A percentile compares a stretch with the other conserved stretches of the same genome.
Evolutionary conservation across 805 yeast genomes (phyloP).

Genomic region (Starmerella gropengiesseri): DNA sequence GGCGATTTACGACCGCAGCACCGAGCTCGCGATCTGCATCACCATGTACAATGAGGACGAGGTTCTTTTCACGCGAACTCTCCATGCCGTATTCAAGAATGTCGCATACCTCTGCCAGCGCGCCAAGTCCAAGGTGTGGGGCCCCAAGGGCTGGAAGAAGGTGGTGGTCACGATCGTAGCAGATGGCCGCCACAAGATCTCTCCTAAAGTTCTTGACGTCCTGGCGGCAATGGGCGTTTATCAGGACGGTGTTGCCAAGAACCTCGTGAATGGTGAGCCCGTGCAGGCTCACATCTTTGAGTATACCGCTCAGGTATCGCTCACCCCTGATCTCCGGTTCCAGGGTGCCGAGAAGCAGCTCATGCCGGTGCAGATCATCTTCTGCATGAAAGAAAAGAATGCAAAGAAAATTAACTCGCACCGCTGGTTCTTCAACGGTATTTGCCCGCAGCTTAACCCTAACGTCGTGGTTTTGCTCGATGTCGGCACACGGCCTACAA

Average conservation of each 20-base stretch:
- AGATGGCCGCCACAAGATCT: conserved; percentile 87
- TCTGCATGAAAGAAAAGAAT: conserved; percentile 86
- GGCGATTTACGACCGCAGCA: conserved; percentile 65
- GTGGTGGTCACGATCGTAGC: conserved; percentile 83
- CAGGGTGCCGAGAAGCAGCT: conserved; percentile 75
- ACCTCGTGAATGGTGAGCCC: conserved; percentile 78
- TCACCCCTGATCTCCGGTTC: conserved; percentile 79
- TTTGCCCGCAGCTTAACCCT: conserved; percentile 86
- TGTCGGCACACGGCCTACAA: conserved; percentile 96
- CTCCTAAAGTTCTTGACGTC: conserved; percentile 73
- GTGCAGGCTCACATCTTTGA: conserved; percentile 93
- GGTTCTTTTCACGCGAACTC: conserved; percentile 74
- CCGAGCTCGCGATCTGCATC: conserved; percentile 81
- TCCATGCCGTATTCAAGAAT: conserved; percentile 90
- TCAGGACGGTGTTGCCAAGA: conserved; percentile 95
- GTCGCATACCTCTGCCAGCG: conserved; percentile 79
- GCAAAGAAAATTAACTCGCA: conserved; percentile 93
- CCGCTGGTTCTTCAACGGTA: conserved; percentile 92
- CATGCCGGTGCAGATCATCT: conserved; percentile 85
- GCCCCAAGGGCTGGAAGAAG: conserved; percentile 93
- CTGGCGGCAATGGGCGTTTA: conserved; percentile 92
- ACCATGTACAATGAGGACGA: conserved; percentile 98
- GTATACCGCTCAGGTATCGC: conserved; percentile 88
- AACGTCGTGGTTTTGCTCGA: conserved; percentile 80
- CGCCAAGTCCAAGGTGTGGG: conserved; percentile 80